These are phyloP conservation scores for Gastrolobium villosum DNA, from an alignment of 306 rosid species.

Conservation along the genomic window DNA sequence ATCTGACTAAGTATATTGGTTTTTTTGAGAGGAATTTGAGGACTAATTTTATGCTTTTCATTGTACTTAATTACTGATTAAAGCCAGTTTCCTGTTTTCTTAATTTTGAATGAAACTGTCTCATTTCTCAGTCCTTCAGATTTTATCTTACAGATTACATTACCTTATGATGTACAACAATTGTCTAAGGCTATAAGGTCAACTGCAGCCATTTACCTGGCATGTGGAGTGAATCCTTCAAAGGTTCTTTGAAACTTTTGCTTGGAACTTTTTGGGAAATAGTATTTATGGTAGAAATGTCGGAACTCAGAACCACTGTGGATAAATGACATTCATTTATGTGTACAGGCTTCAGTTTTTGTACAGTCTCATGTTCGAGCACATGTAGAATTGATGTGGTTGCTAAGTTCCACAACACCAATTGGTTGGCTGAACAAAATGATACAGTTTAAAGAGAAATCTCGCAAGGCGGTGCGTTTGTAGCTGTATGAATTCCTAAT, in stretches of 20 bases:
- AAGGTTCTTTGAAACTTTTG: slow-evolving; percentile 65
- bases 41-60: slow-evolving; percentile 23
- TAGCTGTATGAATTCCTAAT: slow-evolving; percentile 60
- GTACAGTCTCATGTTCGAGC: slow-evolving; percentile 98
- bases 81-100: slow-evolving; percentile 35
- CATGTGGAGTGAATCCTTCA: slow-evolving; percentile 93
- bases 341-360: slow-evolving; percentile 87
- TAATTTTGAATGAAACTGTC: slow-evolving; percentile 38
- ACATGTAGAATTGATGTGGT: slow-evolving; percentile 97
- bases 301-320: background rate
- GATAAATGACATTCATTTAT: slow-evolving; percentile 47
- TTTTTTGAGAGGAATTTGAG: slow-evolving; percentile 20
- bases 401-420: slow-evolving; percentile 87
- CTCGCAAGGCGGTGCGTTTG: slow-evolving; percentile 94
- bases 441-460: slow-evolving; percentile 99
- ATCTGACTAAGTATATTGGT: slow-evolving; percentile 17
- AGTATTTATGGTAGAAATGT: slow-evolving; percentile 36
- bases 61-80: slow-evolving; percentile 8
- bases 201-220: slow-evolving; percentile 96
- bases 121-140: slow-evolving; percentile 37
- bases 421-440: slow-evolving; percentile 94
- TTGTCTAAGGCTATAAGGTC: slow-evolving; percentile 82
- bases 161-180: slow-evolving; percentile 80
- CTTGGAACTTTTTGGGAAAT: slow-evolving; percentile 28
- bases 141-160: slow-evolving; percentile 72